A percentile compares a stretch with the other conserved stretches of the same genome.
Evolutionary conservation across 2,329 filamentous ascomycete genomes (phyloP).

Genomic region (Bipolaris zeicola): DNA sequence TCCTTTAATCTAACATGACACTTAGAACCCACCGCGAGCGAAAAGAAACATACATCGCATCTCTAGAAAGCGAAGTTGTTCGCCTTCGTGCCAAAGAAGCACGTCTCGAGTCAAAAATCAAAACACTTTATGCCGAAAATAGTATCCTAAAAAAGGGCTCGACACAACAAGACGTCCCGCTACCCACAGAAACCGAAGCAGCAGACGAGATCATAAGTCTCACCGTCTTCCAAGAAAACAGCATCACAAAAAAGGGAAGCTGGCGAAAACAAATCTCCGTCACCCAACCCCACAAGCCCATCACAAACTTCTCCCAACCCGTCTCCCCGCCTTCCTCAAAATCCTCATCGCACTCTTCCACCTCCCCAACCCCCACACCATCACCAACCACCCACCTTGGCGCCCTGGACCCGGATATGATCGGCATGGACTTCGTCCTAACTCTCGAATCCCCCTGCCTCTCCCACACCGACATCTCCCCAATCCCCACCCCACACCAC

Average conservation of each 20-base stretch:
- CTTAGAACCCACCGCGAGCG: constrained; percentile 40
- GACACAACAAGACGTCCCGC: constrained; percentile 21
- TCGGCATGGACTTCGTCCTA: constrained; percentile 44
- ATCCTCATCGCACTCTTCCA: too few relatives aligned
- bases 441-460: constrained; percentile 47
- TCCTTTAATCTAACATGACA: too few relatives aligned
- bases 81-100: constrained; percentile 41
- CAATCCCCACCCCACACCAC: background rate
- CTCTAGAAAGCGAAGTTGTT: constrained; percentile 37
- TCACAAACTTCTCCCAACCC: too few relatives aligned
- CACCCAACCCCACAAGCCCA: background rate
- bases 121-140: constrained; percentile 31
- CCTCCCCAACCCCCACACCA: too few relatives aligned
- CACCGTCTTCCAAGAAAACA: background rate
- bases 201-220: background rate
- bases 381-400: background rate
- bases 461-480: constrained; percentile 31
- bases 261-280: constrained; percentile 7
- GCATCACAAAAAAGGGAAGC: background rate
- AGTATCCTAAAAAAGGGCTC: constrained; percentile 27
- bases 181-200: constrained; percentile 2
- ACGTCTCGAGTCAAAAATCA: constrained; percentile 33
- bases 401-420: constrained; percentile 7
- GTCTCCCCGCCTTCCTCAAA: too few relatives aligned
- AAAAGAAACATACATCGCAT: constrained; percentile 40